A percentile compares a stretch with the other conserved stretches of the same genome.
Conservation (phyloP, 805 yeast species). For the Wickerhamiella lipophila region DNA sequence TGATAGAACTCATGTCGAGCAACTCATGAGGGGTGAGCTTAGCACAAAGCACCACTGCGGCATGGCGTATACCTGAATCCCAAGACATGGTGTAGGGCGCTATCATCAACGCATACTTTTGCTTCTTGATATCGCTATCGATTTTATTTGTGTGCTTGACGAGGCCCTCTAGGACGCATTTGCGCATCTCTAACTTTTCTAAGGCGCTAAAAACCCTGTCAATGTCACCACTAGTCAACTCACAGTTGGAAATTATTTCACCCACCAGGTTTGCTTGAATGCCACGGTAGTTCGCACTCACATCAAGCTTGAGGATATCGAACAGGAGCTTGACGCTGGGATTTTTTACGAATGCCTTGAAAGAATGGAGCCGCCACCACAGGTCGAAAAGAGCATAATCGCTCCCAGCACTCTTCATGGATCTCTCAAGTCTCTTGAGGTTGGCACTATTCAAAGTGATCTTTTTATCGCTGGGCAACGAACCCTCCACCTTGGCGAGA, state of each 20-base stretch:
- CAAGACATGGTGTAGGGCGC: constrained; percentile 14
- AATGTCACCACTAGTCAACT: background rate
- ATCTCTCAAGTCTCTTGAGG: background rate
- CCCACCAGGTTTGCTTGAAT: constrained; percentile 9
- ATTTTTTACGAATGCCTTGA: background rate
- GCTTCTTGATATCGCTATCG: background rate
- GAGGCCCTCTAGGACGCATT: background rate
- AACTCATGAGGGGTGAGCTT: constrained; percentile 11
- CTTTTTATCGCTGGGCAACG: background rate
- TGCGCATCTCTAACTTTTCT: constrained; percentile 1
- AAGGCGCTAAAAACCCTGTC: background rate
- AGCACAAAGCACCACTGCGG: constrained; percentile 15
- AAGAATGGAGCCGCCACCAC: constrained; percentile 12
- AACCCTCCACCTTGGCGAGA: background rate
- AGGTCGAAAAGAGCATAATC: constrained; percentile 5
- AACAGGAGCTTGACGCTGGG: background rate
- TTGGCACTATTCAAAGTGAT: background rate
- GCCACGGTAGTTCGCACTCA: background rate
- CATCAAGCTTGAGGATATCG: background rate
- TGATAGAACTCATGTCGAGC: constrained; percentile 39
- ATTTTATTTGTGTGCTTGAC: background rate
- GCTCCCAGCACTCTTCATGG: background rate
- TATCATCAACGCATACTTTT: background rate
- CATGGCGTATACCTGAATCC: constrained; percentile 14
- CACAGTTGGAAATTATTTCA: background rate